Evolutionary conservation across 257 asterid species (phyloP).

Genomic region (Rehmannia glutinosa): DNA sequence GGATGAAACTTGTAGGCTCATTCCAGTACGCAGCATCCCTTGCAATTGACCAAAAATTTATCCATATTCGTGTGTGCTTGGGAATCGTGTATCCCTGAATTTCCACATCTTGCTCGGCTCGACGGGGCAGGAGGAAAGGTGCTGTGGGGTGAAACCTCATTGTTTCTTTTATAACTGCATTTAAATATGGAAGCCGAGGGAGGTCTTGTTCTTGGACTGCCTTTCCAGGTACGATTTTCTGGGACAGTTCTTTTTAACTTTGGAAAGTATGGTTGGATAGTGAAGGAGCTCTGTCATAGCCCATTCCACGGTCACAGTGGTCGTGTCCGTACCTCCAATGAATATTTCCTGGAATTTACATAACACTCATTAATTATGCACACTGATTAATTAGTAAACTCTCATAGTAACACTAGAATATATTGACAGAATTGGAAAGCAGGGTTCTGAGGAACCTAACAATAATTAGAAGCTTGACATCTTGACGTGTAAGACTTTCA

Average conservation of each 20-base stretch:
- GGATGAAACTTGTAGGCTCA: constrained; percentile 12
- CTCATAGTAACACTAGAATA: too few species aligned
- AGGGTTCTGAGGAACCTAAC: neutral
- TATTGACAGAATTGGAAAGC: too few species aligned
- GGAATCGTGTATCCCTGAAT: constrained; percentile 26
- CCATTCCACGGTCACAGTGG: neutral
- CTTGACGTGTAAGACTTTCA: neutral
- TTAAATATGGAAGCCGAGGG: constrained; percentile 18
- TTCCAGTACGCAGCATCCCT: constrained; percentile 25
- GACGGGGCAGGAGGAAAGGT: constrained; percentile 32
- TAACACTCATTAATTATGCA: too few species aligned
- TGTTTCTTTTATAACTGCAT: constrained; percentile 28
- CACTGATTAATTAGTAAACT: too few species aligned
- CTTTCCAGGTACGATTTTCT: neutral
- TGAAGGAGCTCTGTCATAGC: neutral
- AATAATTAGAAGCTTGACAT: neutral
- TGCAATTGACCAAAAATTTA: constrained; percentile 24
- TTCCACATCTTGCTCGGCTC: constrained; percentile 13
- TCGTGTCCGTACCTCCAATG: neutral
- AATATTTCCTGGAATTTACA: neutral
- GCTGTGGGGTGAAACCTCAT: constrained; percentile 26
- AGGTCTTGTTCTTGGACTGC: constrained; percentile 17
- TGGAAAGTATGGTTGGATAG: neutral
- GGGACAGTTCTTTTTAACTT: neutral
- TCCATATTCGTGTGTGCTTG: constrained; percentile 17